A percentile compares a stretch with the other conserved stretches of the same genome.
phyloP scores from a whole-genome alignment of 495 filamentous ascomycete genomes.

The Neurospora sp. region DNA sequence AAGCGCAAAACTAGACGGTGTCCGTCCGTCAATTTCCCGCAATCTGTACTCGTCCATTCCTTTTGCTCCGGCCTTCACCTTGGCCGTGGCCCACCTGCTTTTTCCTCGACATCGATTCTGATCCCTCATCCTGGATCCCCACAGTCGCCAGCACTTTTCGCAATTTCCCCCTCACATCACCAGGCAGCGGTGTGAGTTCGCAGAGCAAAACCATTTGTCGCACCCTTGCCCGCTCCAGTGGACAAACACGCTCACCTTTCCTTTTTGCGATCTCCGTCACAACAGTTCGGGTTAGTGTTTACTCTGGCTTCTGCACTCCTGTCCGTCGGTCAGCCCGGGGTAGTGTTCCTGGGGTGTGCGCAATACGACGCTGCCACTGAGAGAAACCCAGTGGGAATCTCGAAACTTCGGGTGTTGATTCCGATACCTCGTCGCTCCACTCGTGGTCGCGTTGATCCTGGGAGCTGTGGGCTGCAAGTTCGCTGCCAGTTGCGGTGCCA shows the following conservation, averaged over 20 bases:
- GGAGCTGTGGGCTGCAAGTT: slow-evolving; percentile 6
- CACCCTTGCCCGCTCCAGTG: slow-evolving; percentile 4
- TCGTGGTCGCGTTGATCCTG: slow-evolving; percentile 16
- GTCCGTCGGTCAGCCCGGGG: slow-evolving; percentile 6
- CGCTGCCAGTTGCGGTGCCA: not conserved
- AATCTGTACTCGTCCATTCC: not conserved
- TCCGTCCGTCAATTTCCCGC: not conserved
- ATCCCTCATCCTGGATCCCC: not conserved
- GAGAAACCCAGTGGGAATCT: slow-evolving; percentile 29
- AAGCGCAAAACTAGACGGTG: not conserved
- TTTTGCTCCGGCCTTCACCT: not conserved
- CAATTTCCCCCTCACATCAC: not conserved
- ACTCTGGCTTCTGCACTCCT: not conserved
- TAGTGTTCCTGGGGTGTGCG: slow-evolving; percentile 3
- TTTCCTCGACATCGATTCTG: not conserved
- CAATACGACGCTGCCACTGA: slow-evolving; percentile 4
- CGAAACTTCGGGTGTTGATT: slow-evolving; percentile 35
- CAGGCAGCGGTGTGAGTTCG: not conserved
- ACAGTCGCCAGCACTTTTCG: not conserved
- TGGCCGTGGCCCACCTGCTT: not conserved
- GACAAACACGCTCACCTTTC: slow-evolving; percentile 3
- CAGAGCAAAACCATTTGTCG: slow-evolving; percentile 6
- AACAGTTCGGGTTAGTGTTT: slow-evolving; percentile 6
- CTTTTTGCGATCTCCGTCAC: slow-evolving; percentile 1
- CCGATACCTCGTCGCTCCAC: slow-evolving; percentile 35